Conservation (phyloP, 2,329 filamentous ascomycete species). For the Epichloe glyceriae region DNA sequence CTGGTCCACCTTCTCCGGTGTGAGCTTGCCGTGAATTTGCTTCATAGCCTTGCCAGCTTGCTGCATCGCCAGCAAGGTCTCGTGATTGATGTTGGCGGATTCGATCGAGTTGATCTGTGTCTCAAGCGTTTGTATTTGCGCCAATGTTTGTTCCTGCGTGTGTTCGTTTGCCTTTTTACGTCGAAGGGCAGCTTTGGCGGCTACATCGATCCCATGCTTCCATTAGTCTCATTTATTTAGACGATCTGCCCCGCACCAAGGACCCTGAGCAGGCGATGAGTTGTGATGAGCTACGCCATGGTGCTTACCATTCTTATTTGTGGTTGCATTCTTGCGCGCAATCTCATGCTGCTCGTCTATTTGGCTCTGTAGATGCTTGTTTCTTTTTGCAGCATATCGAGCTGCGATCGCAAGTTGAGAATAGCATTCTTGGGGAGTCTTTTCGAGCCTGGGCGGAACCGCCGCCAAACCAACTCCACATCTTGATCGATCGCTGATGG, state of each 20-base stretch:
- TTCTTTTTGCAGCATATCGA: slow-evolving; percentile 94
- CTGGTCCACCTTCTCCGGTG: slow-evolving; percentile 86
- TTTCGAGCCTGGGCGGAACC: slow-evolving; percentile 72
- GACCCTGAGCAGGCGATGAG: neutral
- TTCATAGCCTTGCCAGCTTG: slow-evolving; percentile 83
- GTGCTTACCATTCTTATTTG: slow-evolving; percentile 77
- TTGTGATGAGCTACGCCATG: neutral
- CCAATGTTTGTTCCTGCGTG: slow-evolving; percentile 77
- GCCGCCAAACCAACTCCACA: slow-evolving; percentile 89
- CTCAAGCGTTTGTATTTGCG: slow-evolving; percentile 85
- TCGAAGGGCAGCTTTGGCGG: slow-evolving; percentile 77
- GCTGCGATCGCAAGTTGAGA: slow-evolving; percentile 69
- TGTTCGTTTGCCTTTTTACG: slow-evolving; percentile 93
- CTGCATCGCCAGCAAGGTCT: slow-evolving; percentile 91
- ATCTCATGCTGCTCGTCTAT: slow-evolving; percentile 86
- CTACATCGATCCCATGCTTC: slow-evolving; percentile 30
- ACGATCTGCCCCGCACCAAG: slow-evolving; percentile 7
- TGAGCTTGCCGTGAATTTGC: slow-evolving; percentile 79
- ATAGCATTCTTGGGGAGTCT: slow-evolving; percentile 97
- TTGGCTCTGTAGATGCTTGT: slow-evolving; percentile 79
- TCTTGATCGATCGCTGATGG: slow-evolving; percentile 20
- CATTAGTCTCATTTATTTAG: slow-evolving; percentile 11
- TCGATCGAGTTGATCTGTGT: slow-evolving; percentile 95
- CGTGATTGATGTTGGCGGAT: slow-evolving; percentile 95
- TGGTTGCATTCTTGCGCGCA: slow-evolving; percentile 71